Percentiles rank a stretch among this genome's conserved stretches.
Evolutionary conservation across 805 yeast genomes (phyloP).

Genomic region (Kluyveromyces lactis): DNA sequence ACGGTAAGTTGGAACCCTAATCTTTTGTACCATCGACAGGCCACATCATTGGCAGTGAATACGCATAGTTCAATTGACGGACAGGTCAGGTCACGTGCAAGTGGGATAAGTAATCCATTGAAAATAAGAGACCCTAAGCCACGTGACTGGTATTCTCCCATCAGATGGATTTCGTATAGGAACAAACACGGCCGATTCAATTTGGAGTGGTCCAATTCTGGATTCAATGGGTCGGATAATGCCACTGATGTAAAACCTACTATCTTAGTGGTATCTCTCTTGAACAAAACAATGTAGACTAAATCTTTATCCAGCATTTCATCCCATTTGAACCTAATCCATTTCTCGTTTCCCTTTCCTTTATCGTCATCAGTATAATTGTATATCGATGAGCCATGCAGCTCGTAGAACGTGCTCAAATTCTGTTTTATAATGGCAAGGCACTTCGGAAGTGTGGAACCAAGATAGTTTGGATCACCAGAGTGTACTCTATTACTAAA

Average conservation of each 20-base stretch:
- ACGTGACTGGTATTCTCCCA: conserved; percentile 9
- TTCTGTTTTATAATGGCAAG: not conserved
- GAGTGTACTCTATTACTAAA: not conserved
- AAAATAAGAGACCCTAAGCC: conserved; percentile 15
- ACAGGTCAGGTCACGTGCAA: conserved; percentile 2
- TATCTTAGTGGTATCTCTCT: not conserved
- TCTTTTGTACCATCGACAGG: not conserved
- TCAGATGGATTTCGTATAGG: conserved; percentile 26
- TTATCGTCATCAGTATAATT: not conserved
- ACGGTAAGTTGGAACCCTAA: not conserved
- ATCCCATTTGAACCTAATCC: conserved; percentile 20
- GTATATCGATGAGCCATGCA: conserved; percentile 1
- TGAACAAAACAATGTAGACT: conserved; percentile 20
- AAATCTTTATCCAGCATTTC: conserved; percentile 24
- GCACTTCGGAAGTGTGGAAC: not conserved
- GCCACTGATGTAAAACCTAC: conserved; percentile 19
- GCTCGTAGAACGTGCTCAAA: conserved; percentile 1
- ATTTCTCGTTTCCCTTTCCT: conserved; percentile 1
- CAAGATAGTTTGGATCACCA: not conserved
- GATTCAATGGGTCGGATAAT: conserved; percentile 7
- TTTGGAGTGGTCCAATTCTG: not conserved
- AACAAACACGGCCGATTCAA: conserved; percentile 15
- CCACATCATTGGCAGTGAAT: conserved; percentile 1
- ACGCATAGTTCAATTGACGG: conserved; percentile 2
- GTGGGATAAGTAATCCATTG: not conserved